Evolutionary conservation across 805 yeast genomes (phyloP).

Genomic region (Saccharomycopsis lassenensis): DNA sequence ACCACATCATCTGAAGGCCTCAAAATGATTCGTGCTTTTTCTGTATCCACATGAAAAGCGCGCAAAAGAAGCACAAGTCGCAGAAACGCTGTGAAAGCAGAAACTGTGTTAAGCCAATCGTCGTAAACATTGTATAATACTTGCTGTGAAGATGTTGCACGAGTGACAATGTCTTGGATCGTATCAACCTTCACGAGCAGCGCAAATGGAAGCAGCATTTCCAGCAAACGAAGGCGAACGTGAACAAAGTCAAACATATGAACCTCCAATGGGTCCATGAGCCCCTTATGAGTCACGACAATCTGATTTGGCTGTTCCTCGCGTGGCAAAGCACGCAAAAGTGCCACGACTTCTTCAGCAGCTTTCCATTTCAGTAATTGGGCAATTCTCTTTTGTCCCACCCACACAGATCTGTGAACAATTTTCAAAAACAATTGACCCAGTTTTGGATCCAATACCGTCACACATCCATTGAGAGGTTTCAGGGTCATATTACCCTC

Average conservation of each 20-base stretch:
- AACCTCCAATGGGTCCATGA: conserved; percentile 89
- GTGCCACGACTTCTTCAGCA: conserved; percentile 93
- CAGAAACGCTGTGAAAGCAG: conserved; percentile 90
- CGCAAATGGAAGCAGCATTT: conserved; percentile 79
- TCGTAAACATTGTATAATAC: conserved; percentile 83
- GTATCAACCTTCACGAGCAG: conserved; percentile 77
- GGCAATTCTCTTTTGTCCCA: conserved; percentile 89
- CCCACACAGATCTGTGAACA: conserved; percentile 91
- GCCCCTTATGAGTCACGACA: conserved; percentile 81
- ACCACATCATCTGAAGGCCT: conserved; percentile 62
- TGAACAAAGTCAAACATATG: conserved; percentile 96
- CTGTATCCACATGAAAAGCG: conserved; percentile 68
- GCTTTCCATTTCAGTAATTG: conserved; percentile 97
- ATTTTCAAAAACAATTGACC: conserved; percentile 86
- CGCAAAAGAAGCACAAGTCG: conserved; percentile 74
- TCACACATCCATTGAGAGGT: conserved; percentile 88
- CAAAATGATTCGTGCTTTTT: conserved; percentile 61
- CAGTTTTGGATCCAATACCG: conserved; percentile 78
- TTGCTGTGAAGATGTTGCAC: conserved; percentile 91
- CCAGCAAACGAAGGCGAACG: conserved; percentile 80
- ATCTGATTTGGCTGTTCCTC: conserved; percentile 94
- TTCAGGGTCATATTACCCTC: conserved; percentile 90
- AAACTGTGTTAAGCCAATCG: conserved; percentile 79
- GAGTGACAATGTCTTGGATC: conserved; percentile 63
- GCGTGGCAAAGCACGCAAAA: conserved; percentile 75